Evolutionary conservation across 495 filamentous ascomycete genomes (phyloP), one percentile per base, ranked within the genome.

Genomic region (Trichoderma erinaceum): DNA sequence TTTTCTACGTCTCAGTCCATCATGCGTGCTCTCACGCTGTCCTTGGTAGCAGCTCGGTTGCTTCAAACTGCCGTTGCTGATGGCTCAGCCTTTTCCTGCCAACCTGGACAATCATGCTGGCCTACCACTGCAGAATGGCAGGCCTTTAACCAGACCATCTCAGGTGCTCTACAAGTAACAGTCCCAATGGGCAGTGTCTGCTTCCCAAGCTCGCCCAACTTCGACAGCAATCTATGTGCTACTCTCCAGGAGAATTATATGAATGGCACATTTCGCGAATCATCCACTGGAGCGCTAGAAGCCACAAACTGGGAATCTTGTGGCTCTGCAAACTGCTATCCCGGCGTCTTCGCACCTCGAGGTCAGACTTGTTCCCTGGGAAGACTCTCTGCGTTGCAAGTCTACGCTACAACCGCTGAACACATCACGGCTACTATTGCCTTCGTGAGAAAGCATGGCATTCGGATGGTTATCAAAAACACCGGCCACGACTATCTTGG

Each of bases 381-480:
- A n/a, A 63, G 11, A n/a, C 32, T 56, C 4, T 48, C 65, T 16
- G 10, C 46, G 18, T 29, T 44, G 3, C 27, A 43, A 5, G 80
- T 88, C 64, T 83, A 86, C 66, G 84, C 80, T 8, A 81, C 72
- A 61, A 81, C 56, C 16, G 78, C 82, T 38, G 74, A 76, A 48
- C 79, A 89, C 66, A 74, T 87, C 46, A 81, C 82, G 63, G 74
- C 77, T 5, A 81, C 83, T 0, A 78, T 89, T 16, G 81, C 82
- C 69, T 88, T 87, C 74, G 85, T 85, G 5, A 78, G 79, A 35
- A 79, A 85, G 18, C 74, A 78, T 16, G 77, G 80, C 29, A 73
- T 88, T 35, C 80, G 86, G 48, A 75, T 89, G 16, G 78, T 85
- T 0, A 77, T 88, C 64, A 88, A 87, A 77, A 66, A 66, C 32